phyloP scores from a whole-genome alignment of 2,329 filamentous ascomycete species.

The Emericellopsis cladophorae region DNA sequence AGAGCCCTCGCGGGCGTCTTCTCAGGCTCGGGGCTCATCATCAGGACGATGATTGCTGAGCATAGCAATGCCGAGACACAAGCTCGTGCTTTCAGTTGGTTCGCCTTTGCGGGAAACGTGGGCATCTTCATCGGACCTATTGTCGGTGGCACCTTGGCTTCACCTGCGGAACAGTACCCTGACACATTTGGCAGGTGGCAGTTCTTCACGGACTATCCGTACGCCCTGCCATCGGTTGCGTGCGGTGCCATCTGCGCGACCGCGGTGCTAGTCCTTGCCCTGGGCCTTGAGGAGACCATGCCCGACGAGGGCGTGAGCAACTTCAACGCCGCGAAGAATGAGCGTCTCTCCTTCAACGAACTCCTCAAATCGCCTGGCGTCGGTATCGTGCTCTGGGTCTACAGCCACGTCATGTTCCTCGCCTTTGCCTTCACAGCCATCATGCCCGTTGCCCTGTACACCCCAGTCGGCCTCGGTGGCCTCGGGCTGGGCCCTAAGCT shows the following conservation, averaged over 20 bases:
- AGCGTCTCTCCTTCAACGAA: slow-evolving; percentile 10
- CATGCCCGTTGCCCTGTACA: slow-evolving; percentile 56
- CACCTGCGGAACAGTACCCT: slow-evolving; percentile 53
- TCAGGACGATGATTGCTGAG: slow-evolving; percentile 68
- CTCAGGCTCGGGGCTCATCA: slow-evolving; percentile 59
- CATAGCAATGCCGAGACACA: slow-evolving; percentile 58
- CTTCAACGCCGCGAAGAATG: slow-evolving; percentile 1
- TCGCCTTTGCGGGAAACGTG: slow-evolving; percentile 62
- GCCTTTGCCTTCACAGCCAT: slow-evolving; percentile 63
- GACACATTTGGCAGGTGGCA: slow-evolving; percentile 29
- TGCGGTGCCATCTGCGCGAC: slow-evolving; percentile 42
- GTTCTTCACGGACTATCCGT: slow-evolving; percentile 38
- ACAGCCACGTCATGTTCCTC: slow-evolving; percentile 54
- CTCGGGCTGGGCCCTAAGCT: slow-evolving; percentile 46
- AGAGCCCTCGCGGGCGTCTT: slow-evolving; percentile 63
- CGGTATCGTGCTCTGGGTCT: slow-evolving; percentile 50
- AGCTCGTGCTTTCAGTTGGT: slow-evolving; percentile 62
- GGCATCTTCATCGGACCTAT: slow-evolving; percentile 63
- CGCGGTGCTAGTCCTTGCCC: slow-evolving; percentile 32
- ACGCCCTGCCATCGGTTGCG: slow-evolving; percentile 40
- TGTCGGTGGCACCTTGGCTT: slow-evolving; percentile 55
- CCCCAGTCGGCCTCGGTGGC: slow-evolving; percentile 48
- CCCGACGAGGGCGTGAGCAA: slow-evolving; percentile 8
- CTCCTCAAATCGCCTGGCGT: slow-evolving; percentile 55
- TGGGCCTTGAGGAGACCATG: slow-evolving; percentile 54